Base-by-base conservation (phyloP, 169 alveolate genomes). In the Toxoplasma gondii region DNA sequence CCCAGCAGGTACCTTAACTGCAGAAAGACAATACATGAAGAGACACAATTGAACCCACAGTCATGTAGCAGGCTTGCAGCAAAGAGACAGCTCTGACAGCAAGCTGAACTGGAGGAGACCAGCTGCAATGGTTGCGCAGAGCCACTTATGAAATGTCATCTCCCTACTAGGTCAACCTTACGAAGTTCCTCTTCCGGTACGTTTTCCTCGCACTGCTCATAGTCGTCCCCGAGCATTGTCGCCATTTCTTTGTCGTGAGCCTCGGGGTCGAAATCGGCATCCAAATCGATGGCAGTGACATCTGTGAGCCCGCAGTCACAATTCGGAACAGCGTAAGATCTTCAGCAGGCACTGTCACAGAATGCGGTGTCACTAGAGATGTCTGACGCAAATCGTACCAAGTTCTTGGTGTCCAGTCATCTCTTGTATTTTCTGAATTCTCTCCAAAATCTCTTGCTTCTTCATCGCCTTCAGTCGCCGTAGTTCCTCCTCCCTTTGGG, bases 171-270 rank as follows among this genome's bases (percentile, higher is more conserved):
- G n/a, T 64, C 34, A 17, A 16, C n/a, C 90, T 17, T 44, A 82
- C 90, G 90, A 16, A 82, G 64, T 39, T 82, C 69, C 17, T 82
- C 67, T 31, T 17, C 44, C 5, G 19, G 43, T 9, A 44, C 90
- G 1, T 12, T 17, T 90, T 96, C 98, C 83, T 96, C 97, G 86
- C 94, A 69, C 83, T 96, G 95, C 49, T 98, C 96, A 91, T 98
- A 97, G 83, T 97, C 97, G 67, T 96, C 98, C 41, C 96, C 97
- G 93, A 97, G 97, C 39, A 97, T 69, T 95, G 24, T 94, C 93
- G 93, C 96, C 99, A 98, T 98, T 67, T 95, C 95, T 92, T 91
- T 84, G 88, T 98, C 99, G 93, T 97, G 98, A 38, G 94, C 94
- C 64, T 96, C 97, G 81, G 98, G 97, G 82, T 97, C 98, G 90